Evolutionary conservation across 768 basidiomycete species (phyloP).

Genomic region (Megacollybia marginata): DNA sequence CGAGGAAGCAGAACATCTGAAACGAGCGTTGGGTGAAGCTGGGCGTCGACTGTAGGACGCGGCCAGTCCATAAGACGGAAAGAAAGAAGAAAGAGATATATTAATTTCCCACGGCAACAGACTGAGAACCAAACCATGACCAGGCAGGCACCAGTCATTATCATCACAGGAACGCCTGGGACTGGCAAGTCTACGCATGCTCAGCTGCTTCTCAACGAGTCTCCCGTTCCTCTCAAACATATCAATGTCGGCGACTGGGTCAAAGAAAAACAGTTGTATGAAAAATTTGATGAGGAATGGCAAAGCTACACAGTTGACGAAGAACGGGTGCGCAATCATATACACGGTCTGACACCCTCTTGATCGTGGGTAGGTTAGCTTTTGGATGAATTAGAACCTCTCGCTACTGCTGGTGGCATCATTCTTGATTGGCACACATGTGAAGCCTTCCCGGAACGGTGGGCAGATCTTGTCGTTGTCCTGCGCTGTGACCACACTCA

Average conservation of each 20-base stretch:
- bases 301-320: slow-evolving; percentile 91
- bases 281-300: slow-evolving; percentile 92
- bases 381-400: slow-evolving; percentile 78
- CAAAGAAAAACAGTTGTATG: slow-evolving; percentile 74
- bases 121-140: not conserved
- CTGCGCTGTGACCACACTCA: slow-evolving; percentile 81
- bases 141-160: slow-evolving; percentile 47
- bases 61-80: slow-evolving; percentile 1
- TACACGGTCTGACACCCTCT: not conserved
- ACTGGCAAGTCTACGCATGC: slow-evolving; percentile 96
- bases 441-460: slow-evolving; percentile 90
- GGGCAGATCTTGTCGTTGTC: slow-evolving; percentile 94
- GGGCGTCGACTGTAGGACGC: slow-evolving; percentile 3
- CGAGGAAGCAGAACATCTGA: slow-evolving; percentile 22
- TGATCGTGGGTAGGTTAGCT: slow-evolving; percentile 39
- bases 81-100: too few species aligned
- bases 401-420: slow-evolving; percentile 63
- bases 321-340: slow-evolving; percentile 64
- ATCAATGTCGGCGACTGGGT: slow-evolving; percentile 89
- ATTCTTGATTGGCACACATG: slow-evolving; percentile 95
- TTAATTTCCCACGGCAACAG: too few species aligned
- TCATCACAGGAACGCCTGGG: slow-evolving; percentile 91
- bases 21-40: slow-evolving; percentile 11
- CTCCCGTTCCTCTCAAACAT: slow-evolving; percentile 63
- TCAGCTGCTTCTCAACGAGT: slow-evolving; percentile 68